Percentiles rank a stretch among this genome's conserved stretches.
Evolutionary conservation across 2,329 filamentous ascomycete species (phyloP).

Genomic region (Hirsutella thompsonii): DNA sequence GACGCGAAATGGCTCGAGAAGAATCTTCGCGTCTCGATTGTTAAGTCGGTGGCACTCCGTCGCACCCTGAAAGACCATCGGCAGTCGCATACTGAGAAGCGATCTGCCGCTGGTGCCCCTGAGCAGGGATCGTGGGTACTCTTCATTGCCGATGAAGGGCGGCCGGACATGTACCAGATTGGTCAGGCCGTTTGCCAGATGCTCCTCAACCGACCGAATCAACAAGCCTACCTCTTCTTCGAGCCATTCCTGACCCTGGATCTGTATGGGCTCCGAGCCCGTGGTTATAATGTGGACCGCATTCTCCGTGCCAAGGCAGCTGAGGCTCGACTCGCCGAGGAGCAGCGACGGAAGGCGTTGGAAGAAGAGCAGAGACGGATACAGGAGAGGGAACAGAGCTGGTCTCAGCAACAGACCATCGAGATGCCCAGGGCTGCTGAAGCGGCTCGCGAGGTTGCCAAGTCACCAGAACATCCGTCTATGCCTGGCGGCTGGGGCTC

Average conservation of each 20-base stretch:
- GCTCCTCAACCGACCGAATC: conserved; percentile 68
- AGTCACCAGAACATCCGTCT: conserved; percentile 24
- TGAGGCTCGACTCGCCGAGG: conserved; percentile 77
- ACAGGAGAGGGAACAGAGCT: conserved; percentile 37
- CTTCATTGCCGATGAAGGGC: conserved; percentile 57
- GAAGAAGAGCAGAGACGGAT: conserved; percentile 61
- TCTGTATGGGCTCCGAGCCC: conserved; percentile 65
- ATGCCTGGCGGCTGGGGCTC: conserved; percentile 73
- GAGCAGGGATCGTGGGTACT: conserved; percentile 47
- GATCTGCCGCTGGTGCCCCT: conserved; percentile 55
- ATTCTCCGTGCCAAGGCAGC: conserved; percentile 81
- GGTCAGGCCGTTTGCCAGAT: conserved; percentile 76
- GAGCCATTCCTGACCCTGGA: conserved; percentile 84
- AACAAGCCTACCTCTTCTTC: conserved; percentile 80
- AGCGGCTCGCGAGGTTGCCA: conserved; percentile 24
- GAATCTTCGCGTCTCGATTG: conserved; percentile 64
- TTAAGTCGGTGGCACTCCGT: conserved; percentile 65
- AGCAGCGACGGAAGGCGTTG: conserved; percentile 60
- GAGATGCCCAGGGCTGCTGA: conserved; percentile 13
- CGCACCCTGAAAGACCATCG: conserved; percentile 61
- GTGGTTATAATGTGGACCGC: conserved; percentile 93
- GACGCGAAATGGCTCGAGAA: conserved; percentile 86
- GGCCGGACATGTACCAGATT: conserved; percentile 81
- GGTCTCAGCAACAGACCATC: conserved; percentile 20
- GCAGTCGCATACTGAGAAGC: conserved; percentile 59